A percentile compares a stretch with the other conserved stretches of the same genome.
Evolutionary conservation across 257 asterid genomes (phyloP).

Genomic region (Solanum pimpinellifolium): DNA sequence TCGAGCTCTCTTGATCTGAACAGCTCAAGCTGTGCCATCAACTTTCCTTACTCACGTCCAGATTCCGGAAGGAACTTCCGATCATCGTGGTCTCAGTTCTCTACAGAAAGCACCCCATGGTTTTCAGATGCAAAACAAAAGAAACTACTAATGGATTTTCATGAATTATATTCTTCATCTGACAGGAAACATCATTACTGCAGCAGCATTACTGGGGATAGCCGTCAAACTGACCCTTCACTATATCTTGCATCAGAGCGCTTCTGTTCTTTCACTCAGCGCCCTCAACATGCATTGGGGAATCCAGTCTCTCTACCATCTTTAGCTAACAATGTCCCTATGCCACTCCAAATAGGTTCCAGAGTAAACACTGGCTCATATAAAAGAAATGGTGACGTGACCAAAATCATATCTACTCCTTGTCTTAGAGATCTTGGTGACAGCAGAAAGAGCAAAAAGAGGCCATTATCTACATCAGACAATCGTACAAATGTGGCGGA

Average conservation of each 20-base stretch:
- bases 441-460: slow-evolving; percentile 20
- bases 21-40: slow-evolving; percentile 22
- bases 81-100: slow-evolving; percentile 25
- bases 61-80: slow-evolving; percentile 19
- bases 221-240: slow-evolving; percentile 11
- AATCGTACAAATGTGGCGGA: slow-evolving; percentile 18
- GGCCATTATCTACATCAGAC: slow-evolving; percentile 16
- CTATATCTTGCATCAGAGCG: slow-evolving; percentile 12
- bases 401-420: slow-evolving; percentile 7
- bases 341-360: slow-evolving; percentile 19
- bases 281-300: slow-evolving; percentile 9
- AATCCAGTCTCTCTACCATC: slow-evolving; percentile 14
- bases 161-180: slow-evolving; percentile 9
- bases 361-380: slow-evolving; percentile 11
- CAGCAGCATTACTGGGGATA: slow-evolving; percentile 11
- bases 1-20: slow-evolving; percentile 8
- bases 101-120: slow-evolving; percentile 23
- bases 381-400: slow-evolving; percentile 10
- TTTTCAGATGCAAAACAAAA: slow-evolving; percentile 14
- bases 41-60: slow-evolving; percentile 40
- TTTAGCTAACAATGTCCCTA: slow-evolving; percentile 1
- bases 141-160: slow-evolving; percentile 11
- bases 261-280: slow-evolving; percentile 5
- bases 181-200: slow-evolving; percentile 10
- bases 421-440: slow-evolving; percentile 5